Conservation (phyloP, 1,284 basidiomycete genomes). For the Ganoderma lucidum region DNA sequence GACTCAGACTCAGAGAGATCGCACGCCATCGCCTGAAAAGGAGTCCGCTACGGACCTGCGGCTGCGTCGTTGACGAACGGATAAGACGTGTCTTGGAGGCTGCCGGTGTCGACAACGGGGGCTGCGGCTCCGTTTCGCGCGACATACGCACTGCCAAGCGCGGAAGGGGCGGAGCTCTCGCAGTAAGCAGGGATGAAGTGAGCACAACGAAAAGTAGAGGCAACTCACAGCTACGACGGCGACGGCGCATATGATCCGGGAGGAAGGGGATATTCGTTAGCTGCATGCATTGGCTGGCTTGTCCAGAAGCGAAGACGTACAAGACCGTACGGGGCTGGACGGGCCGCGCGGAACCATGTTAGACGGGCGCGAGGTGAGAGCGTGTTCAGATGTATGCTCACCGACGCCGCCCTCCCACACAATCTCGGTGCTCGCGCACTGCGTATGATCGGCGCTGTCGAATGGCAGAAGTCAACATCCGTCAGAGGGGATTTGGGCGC, state of each 20-base stretch:
- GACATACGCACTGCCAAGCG: not conserved
- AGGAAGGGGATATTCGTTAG: not conserved
- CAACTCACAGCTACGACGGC: not conserved
- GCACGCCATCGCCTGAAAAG: no score
- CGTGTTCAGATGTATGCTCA: not conserved
- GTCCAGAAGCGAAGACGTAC: not conserved
- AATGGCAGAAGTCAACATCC: not conserved
- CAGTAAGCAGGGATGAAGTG: not conserved
- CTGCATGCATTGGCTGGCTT: not conserved
- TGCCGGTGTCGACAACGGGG: not conserved
- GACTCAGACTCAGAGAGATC: no score
- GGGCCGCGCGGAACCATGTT: not conserved
- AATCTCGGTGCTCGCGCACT: not conserved
- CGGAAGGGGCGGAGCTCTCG: not conserved
- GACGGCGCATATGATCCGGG: not conserved
- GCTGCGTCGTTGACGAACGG: not conserved
- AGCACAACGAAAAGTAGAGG: not conserved
- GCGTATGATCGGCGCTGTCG: not conserved
- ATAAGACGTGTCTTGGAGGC: not conserved
- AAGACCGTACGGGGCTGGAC: not conserved
- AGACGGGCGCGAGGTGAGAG: not conserved
- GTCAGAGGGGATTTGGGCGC: not conserved
- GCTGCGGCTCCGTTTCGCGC: not conserved
- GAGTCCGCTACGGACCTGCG: not conserved
- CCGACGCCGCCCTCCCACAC: not conserved